Evolutionary conservation across 805 yeast genomes (phyloP), one percentile per base, ranked within the genome.

Genomic region (Brettanomyces nanus): DNA sequence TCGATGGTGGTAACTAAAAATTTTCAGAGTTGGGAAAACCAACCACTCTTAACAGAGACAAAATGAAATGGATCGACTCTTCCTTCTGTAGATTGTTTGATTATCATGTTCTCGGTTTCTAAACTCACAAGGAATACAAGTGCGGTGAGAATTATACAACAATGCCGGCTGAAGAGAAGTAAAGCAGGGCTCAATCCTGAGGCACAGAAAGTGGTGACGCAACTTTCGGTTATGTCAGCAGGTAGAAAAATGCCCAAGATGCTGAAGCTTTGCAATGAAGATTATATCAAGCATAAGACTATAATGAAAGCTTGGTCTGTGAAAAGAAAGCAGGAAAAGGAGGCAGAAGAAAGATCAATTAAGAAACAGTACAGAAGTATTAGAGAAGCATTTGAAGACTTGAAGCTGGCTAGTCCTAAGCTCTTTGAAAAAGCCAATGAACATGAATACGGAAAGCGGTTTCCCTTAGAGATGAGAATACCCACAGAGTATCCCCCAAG

Each of bases 401-500:
- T 90, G 52, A 61, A 75, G 48, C 39, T 48, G 4, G 53, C 71
- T 6, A 68, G 66, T 43, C 75, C 78, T 0, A 68, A 62, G 33
- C 63, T 90, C 36, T 87, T 67, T 49, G 71, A 67, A 37, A 66
- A 65, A 23, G 94, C 95, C 9, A 79, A 75, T 49, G 58, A 58
- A 22, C 62, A 65, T 35, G 80, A 81, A 47, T 58, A 59, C 31
- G 67, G 68, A 41, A 72, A 73, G 47, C 66, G 86, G 51, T 87
- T 85, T 58, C 90, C 95, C 4, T 62, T 84, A 49, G 96, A 90
- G 53, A 57, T 85, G 58, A 76, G 92, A 53, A 77, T 85, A 7
- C 98, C 98, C 17, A 82, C 95, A 1, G 90, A 87, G 39, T 85
- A 68, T 44, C 98, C 98, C 11, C 83, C 97, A 15, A 76, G 74